Evolutionary conservation across 2,329 filamentous ascomycete genomes (phyloP), one percentile per base, ranked within the genome.

Genomic region (Xylogone sp.): DNA sequence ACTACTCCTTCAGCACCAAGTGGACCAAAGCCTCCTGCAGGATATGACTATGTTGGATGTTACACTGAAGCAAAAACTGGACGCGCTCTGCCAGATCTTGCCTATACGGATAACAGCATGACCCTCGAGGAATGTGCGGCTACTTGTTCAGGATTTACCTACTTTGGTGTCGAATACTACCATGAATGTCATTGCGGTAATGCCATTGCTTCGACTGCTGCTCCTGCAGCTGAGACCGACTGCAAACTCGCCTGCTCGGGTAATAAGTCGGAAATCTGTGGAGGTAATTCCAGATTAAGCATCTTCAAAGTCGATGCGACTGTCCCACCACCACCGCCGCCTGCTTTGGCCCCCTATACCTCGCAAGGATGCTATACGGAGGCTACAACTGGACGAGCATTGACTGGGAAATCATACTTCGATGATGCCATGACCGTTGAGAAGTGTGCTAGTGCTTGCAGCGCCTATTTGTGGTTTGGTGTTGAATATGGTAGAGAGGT

Each of bases 171-270:
- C n/a, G 50, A 52, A 42, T 52, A 52, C 16, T 24, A 21, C 9
- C 39, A 46, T 1, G 50, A 52, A 42, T 52, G 50, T 27, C 48
- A 43, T 39, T 52, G 50, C 19, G 45, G 45, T 18, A 53, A 56
- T 19, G 49, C 48, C 16, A 53, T 60, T 45, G 48, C 55, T 5
- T 48, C 56, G 0, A 50, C 43, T 8, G 51, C 51, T n/a, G 42
- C 44, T 10, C 43, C 54, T n/a, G 52, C 53, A 34, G 13, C 43
- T 21, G 39, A 46, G 7, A 54, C 54, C n/a, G 57, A 59, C 46
- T 62, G 60, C 49, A 54, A 47, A 16, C 60, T 43, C 8, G 53
- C 61, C 46, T 65, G 63, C 47, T 56, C 51, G 3, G 63, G 59
- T 34, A 51, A 64, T 29, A 46, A 49, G 1, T 55, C 47, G 13